A percentile compares a stretch with the other conserved stretches of the same genome.
phyloP scores from a whole-genome alignment of 257 asterid species.

The Solanum tarapatanum region DNA sequence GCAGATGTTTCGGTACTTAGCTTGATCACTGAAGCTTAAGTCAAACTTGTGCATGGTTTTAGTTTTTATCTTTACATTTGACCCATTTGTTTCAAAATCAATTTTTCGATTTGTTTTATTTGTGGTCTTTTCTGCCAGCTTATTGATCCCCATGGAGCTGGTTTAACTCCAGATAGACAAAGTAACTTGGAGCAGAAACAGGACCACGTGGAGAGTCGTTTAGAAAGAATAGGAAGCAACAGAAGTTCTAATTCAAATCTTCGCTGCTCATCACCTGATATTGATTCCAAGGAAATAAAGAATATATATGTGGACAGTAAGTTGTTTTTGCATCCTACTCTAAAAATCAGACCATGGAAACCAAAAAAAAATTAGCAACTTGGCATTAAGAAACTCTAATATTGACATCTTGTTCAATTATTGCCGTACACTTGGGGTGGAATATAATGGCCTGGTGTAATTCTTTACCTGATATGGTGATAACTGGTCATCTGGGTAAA shows the following conservation, averaged over 20 bases:
- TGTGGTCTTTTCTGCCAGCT: constrained; percentile 11
- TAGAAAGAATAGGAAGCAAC: constrained; percentile 47
- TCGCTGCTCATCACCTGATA: constrained; percentile 45
- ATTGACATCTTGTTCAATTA: background rate
- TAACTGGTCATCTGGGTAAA: background rate
- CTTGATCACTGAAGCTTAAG: background rate
- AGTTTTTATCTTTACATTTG: background rate
- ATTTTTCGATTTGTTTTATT: background rate
- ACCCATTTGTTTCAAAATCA: background rate
- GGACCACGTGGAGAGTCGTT: constrained; percentile 29
- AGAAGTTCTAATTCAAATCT: constrained; percentile 46
- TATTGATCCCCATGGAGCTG: constrained; percentile 42
- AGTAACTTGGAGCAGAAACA: constrained; percentile 38
- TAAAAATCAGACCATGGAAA: background rate
- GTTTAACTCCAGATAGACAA: constrained; percentile 34
- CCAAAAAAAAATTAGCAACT: background rate
- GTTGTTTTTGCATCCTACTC: constrained; percentile 20
- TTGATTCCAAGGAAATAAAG: constrained; percentile 80
- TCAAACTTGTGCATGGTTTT: background rate
- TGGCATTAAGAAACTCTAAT: background rate
- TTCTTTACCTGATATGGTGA: background rate
- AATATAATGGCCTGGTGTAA: background rate
- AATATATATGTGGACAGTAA: constrained; percentile 90
- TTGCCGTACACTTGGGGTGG: background rate
- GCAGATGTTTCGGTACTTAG: constrained; percentile 76